Base-by-base conservation (phyloP, 495 filamentous ascomycete species). In the Lasiosphaeria ovina region DNA sequence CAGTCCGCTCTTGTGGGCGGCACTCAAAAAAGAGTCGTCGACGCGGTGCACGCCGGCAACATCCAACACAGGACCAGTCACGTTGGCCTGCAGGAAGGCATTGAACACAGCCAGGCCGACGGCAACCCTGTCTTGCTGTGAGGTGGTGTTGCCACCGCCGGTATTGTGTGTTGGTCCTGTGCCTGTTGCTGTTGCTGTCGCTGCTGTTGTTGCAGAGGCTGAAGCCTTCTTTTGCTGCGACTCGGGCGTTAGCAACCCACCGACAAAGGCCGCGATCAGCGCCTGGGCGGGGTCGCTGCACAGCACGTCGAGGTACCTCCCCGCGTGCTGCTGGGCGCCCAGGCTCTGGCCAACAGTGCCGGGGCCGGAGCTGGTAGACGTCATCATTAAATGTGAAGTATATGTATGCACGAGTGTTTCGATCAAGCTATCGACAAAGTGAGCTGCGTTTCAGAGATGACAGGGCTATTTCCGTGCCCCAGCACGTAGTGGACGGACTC, bases 21-120 rank as follows among this genome's bases (percentile, higher is more conserved):
- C 61, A 3, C 44, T 57, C 2, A 59, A 11, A 45, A 80, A 76
- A 5, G 67, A 55, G 3, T 52, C 45, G 44, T 79, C 70, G 7
- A 70, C 49, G 0, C 60, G 34, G 0, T 71, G 51, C 8, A 71
- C 53, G 24, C 66, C 61, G 6, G 6, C 44, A 9, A n/a, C 12
- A 32, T 86, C 85, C 17, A 93, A 73, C n/a, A 92, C 76, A 0
- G 93, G 95, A 0, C 94, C 94, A 12, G 94, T 97, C 54, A 97
- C 89, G 71, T 91, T 98, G 1, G 87, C 86, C 64, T 98, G 94
- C 24, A 97, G 72, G 71, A 98, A 98, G n/a, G 85, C 83, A 66
- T 89, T 82, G 24, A 97, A 78, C 0, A 91, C 87, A 2, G 88
- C 87, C 14, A 88, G 75, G 17, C 85, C 92, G 49, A 94, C 74